Percentiles rank a stretch among this genome's conserved stretches.
phyloP scores from a whole-genome alignment of 139 green algal genomes.

The Marvania coccoides region DNA sequence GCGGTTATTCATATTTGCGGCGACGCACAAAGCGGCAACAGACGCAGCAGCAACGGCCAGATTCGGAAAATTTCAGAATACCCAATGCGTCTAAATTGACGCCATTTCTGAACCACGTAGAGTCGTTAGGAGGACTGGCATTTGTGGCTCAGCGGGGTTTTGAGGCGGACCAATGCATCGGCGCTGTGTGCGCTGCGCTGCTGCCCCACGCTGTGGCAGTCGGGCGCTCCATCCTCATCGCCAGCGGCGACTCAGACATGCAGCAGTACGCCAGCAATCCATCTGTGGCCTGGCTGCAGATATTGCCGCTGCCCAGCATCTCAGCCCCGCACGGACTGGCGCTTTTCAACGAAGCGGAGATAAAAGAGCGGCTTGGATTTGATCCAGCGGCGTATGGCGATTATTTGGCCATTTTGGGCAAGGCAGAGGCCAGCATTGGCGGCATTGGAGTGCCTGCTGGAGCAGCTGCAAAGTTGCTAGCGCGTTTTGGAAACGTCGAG shows the following conservation, averaged over 20 bases:
- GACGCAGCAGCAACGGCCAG: too few species aligned
- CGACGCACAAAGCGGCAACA: too few species aligned
- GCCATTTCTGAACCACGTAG: not conserved
- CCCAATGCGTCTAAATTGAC: not conserved
- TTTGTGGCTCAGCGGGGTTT: not conserved
- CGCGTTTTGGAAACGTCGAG: not conserved
- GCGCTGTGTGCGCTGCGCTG: not conserved
- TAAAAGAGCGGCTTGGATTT: not conserved
- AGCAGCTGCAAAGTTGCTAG: not conserved
- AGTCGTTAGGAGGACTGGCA: not conserved
- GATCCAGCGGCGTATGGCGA: not conserved
- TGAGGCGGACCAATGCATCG: not conserved
- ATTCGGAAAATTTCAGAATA: too few species aligned
- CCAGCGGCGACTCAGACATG: conserved; percentile 7
- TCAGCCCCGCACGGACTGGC: not conserved
- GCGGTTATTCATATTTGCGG: too few species aligned
- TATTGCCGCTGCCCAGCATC: not conserved
- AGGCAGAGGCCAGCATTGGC: not conserved
- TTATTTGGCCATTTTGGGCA: not conserved
- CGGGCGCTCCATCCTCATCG: not conserved
- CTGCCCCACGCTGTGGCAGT: not conserved
- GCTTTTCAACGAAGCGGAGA: not conserved
- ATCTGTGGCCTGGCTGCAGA: conserved; percentile 1
- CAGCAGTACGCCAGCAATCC: not conserved
- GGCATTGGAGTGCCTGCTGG: not conserved